Evolutionary conservation across 495 filamentous ascomycete species (phyloP), one percentile per base, ranked within the genome.

Genomic region (Hypoxylon fuscum): DNA sequence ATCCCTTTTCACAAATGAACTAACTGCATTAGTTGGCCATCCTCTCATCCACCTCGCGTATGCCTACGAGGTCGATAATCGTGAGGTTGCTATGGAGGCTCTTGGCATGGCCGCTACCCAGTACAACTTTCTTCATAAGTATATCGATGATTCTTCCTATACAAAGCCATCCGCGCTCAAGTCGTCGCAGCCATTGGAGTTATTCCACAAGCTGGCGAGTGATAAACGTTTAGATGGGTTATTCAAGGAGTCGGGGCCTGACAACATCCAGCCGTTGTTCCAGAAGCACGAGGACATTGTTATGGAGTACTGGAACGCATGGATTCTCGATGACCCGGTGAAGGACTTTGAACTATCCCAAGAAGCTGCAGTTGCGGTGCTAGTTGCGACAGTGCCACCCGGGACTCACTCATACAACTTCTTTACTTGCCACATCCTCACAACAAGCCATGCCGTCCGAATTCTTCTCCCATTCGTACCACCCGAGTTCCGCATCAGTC

Each of bases 1-100:
- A 29, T 9, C 38, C 12, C 10, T 22, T 57, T 37, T 34, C 32
- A 6, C 3, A 23, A n/a, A 31, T 23, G 5, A 41, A 60, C 66
- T 71, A 50, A 71, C 56, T 23, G 44, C 52, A 31, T 20, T 55
- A 96, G 91, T 96, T 55, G 93, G 87, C 29, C 91, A 96, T 68
- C 90, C 93, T 1, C 76, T 96, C 23, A 95, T 97, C 46, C 93
- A 97, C 61, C 82, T 97, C 1, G 92, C 87, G 35, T 96, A 95
- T 68, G 93, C 91, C 8, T 93, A 88, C 67, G 92, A 97, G 74
- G 79, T 96, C 60, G 81, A 86, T 57, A 93, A 79, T 52, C 85
- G 88, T 25, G 91, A 93, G 66, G 69, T 96, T 14, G 92, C 85
- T 44, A 93, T 94, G 76, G 93, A 97, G 78, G 89, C 91, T 4